Evolutionary conservation across 2,329 filamentous ascomycete species (phyloP), one percentile per base, ranked within the genome.

Genomic region (Myriosclerotinia duriaeana): DNA sequence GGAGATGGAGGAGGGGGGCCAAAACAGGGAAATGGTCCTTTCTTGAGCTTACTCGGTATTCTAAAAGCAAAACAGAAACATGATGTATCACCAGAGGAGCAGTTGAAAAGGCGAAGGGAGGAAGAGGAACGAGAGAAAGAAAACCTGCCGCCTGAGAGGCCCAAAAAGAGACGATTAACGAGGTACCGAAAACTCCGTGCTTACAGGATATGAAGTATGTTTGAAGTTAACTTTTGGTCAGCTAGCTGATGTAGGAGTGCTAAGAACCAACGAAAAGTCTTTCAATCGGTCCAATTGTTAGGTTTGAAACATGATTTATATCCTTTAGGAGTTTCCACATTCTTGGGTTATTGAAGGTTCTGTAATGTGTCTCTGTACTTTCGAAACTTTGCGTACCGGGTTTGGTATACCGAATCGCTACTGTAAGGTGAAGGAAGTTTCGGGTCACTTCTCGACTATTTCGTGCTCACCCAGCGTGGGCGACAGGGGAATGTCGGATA

Each of bases 181-280:
- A 60, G 56, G 42, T 48, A 48, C 20, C 30, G 42, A 60, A 60
- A 60, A 48, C 26, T 36, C 42, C 56, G 56, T 36, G 56, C 56
- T 60, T 60, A 60, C 42, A 30, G 30, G 56, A 14, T 22, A 48
- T 60, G 56, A 59, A 48, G 30, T 15, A 59, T 59, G 42, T 34
- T 36, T 59, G 56, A 60, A 38, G 30, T 26, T 48, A 36, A 48
- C 30, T 46, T 60, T 36, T 22, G 7, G 56, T 60, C 42, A 48
- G 56, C 42, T 48, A 36, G 42, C 56, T 48, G 48, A 60, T 60
- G 0, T 36, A 36, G 6, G 34, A 38, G 44, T 38, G 56, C 30
- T 38, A 12, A 60, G 42, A 12, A 38, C n/a, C 14, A 12, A 9
- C 9, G 20, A 60, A 48, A 9, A 4, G 12, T 34, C 14, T 60